Evolutionary conservation across 148 eudicot genomes (phyloP), one percentile per base, ranked within the genome.

Genomic region (Dianthus caryophyllus): DNA sequence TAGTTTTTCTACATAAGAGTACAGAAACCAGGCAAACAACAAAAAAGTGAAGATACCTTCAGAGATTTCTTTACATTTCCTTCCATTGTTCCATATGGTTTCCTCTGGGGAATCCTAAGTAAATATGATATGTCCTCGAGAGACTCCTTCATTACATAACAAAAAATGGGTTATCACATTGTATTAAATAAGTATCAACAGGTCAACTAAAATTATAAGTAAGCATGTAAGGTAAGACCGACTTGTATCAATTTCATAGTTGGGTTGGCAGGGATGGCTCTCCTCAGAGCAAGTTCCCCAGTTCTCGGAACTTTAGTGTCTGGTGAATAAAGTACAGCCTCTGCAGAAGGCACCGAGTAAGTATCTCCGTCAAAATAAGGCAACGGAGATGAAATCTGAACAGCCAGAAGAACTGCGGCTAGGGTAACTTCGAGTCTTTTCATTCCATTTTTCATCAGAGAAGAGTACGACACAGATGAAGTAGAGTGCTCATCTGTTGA

Each of bases 221-320:
- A 20, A 14, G 18, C 8, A 43, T 64, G 17, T 31, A 25, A 62
- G 20, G 61, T 22, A 41, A 26, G 30, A 48, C 26, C 58, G 65
- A 93, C 98, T 95, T 94, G 98, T 75, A 94, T 88, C 14, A 87
- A 66, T 78, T 94, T 94, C 98, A 90, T 94, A 67, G 76, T 82
- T 47, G 82, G 46, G 80, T 86, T 94, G 47, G 98, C 98, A 30
- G 98, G 98, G 67, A 94, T 94, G 64, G 98, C 98, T 71, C 82
- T 80, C 83, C 98, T 82, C 49, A 94, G 54, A 69, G 98, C 98
- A 79, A 94, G 81, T 76, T 91, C 95, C 59, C 97, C 98, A 1
- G 97, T 94, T 73, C 98, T 81, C 47, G 98, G 98, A 63, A 90
- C 87, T 76, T 94, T 94, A 12, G 98, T 94, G 75, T 94, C 98